Evolutionary conservation across 2,329 filamentous ascomycete genomes (phyloP), one percentile per base, ranked within the genome.

Genomic region (Monosporascus sp.): DNA sequence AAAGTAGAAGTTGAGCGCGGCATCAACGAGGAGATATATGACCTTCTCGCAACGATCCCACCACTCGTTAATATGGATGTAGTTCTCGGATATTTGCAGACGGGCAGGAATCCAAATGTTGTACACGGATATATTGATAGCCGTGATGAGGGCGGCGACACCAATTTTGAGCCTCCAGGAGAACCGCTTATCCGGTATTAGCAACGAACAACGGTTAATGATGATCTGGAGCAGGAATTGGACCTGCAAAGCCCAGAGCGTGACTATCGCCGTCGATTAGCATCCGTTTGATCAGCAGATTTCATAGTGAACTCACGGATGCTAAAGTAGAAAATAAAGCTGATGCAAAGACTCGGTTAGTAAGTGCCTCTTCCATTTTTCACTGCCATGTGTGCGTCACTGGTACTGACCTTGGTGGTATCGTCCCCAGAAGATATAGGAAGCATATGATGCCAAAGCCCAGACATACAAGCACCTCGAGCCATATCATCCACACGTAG

Each of bases 21-120:
- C 74, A 52, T 82, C 79, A 2, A 80, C 70, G 3, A 79, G 47
- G 2, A 77, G 65, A 54, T 79, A 79, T 3, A 82, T 70, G 2
- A 72, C 69, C 58, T 82, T 82, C 36, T 80, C 77, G 46, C 69
- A 68, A 7, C 77, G 73, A 47, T 81, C 79, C 79, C 79, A 82
- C 45, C 77, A 65, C 0, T 71, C 59, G 57, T 82, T 82, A 46
- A 79, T 62, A 20, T 63, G 57, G 25, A 79, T 67, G 50, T 72
- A 80, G 1, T 50, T 61, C 0, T 72, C 50, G 7, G 60, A 72
- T 5, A 75, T 67, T 43, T 77, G 71, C 1, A 80, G 64, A 2
- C 76, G 74, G 0, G 77, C 72, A 0, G 79, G 79, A 18, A 82
- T 75, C 79, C 79, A 82, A 17, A 81, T 80, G 52, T 67, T 69